Percentiles rank a stretch among this genome's conserved stretches.
Evolutionary conservation across 805 yeast genomes (phyloP).

Genomic region (Teunomyces pallodes): DNA sequence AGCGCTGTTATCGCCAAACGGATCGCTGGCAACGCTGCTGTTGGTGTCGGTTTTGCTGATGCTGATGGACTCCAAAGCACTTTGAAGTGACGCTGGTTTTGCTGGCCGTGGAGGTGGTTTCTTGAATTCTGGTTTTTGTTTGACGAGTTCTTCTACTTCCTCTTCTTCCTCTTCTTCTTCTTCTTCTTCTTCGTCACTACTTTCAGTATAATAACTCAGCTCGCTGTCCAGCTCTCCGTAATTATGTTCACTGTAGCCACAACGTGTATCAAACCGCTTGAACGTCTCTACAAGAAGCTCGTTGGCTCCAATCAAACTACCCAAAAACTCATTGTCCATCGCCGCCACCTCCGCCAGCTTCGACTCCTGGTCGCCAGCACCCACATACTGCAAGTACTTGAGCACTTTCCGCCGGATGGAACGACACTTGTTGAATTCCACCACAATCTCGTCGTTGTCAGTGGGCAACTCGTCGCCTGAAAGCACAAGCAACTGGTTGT

Average conservation of each 20-base stretch:
- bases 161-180: conserved; percentile 17
- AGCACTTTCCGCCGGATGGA: conserved; percentile 73
- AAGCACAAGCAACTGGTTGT: conserved; percentile 44
- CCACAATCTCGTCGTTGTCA: conserved; percentile 60
- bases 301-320: conserved; percentile 84
- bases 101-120: conserved; percentile 25
- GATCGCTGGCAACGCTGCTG: conserved; percentile 31
- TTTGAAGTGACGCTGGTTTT: conserved; percentile 16
- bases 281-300: conserved; percentile 82
- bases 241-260: conserved; percentile 34
- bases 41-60: conserved; percentile 23
- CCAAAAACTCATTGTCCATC: conserved; percentile 76
- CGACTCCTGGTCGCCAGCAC: conserved; percentile 40
- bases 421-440: conserved; percentile 72
- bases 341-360: conserved; percentile 27
- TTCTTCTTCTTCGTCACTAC: conserved; percentile 34
- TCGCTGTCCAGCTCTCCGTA: conserved; percentile 19
- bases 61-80: conserved; percentile 8
- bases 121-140: too few relatives aligned
- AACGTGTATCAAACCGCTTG: conserved; percentile 59
- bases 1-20: conserved; percentile 37
- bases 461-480: conserved; percentile 54
- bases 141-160: conserved; percentile 14
- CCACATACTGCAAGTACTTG: conserved; percentile 78
- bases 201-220: conserved; percentile 39